Evolutionary conservation across 2,329 filamentous ascomycete genomes (phyloP), one percentile per base, ranked within the genome.

Genomic region (Alternaria atra): DNA sequence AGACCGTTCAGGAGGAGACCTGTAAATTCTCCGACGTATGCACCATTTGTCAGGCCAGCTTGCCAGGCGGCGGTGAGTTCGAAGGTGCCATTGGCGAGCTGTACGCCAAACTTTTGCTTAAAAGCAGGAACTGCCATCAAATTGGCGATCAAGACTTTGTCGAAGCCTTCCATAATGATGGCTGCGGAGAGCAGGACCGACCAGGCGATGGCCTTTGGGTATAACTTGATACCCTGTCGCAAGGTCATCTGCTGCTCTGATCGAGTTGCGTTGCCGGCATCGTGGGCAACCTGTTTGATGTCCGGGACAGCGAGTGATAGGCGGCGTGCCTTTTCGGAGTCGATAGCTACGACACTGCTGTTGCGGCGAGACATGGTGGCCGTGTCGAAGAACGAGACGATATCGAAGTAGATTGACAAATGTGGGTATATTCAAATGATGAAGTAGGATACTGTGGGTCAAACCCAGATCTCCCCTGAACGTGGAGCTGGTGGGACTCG

Each of bases 101-200:
- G 75, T 6, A 73, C 70, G 32, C 82, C 82, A 56, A 80, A 84
- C 55, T 72, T 73, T 48, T 69, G 62, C 62, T 83, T 80, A 77
- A 84, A 84, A 9, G 78, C 75, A 5, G 79, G 80, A 15, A 82
- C 81, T 30, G 76, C 81, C 64, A 87, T 92, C 70, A 95, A 91
- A 77, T 93, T 93, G 81, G 90, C 91, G 74, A 94, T 89, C 61
- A 96, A 83, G 70, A 87, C 89, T 61, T 94, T 85, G 77, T 97
- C 92, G 81, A 93, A 96, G 7, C 92, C 93, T 78, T 97, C 93
- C 93, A 97, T 97, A 71, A 88, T 89, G 75, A 97, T 95, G 76
- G 90, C 92, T 0, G 91, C 93, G 12, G 91, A 94, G 77, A 97
- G 93, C 60, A 96, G 83, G 52, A 96, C 75, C 71, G 90, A 92